Evolutionary conservation across 257 asterid species (phyloP).

Genomic region (Gentiana dahurica): DNA sequence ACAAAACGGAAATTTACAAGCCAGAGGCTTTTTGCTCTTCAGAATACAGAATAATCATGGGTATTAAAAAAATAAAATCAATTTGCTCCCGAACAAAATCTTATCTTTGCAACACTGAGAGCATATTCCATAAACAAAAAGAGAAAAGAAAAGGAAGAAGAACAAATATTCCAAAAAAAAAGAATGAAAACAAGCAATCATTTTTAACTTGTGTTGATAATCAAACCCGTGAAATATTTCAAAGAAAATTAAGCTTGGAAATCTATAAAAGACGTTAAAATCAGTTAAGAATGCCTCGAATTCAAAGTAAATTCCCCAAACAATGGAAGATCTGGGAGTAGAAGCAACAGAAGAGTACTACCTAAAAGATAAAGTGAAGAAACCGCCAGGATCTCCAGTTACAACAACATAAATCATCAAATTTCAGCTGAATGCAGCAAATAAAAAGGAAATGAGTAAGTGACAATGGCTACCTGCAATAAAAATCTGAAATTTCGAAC

Average conservation of each 20-base stretch:
- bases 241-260: neutral
- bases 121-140: neutral
- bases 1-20: neutral
- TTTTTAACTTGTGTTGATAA: neutral
- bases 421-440: neutral
- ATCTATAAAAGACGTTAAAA: neutral
- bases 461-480: no score
- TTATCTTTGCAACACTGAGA: neutral
- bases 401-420: no score
- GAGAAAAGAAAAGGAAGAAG: neutral
- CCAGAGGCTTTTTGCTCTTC: conserved; percentile 3
- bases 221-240: neutral
- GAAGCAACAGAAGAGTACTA: neutral
- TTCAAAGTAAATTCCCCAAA: conserved; percentile 5
- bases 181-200: neutral
- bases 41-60: neutral
- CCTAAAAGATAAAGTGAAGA: no score
- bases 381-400: no score
- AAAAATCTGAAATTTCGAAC: no score
- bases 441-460: no score
- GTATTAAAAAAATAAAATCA: neutral
- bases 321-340: no score
- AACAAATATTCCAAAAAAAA: neutral
- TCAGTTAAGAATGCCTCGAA: neutral
- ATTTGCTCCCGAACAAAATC: neutral